Conservation (phyloP, 371 early-diverging fungal genomes). For the Lichtheimia corymbifera region DNA sequence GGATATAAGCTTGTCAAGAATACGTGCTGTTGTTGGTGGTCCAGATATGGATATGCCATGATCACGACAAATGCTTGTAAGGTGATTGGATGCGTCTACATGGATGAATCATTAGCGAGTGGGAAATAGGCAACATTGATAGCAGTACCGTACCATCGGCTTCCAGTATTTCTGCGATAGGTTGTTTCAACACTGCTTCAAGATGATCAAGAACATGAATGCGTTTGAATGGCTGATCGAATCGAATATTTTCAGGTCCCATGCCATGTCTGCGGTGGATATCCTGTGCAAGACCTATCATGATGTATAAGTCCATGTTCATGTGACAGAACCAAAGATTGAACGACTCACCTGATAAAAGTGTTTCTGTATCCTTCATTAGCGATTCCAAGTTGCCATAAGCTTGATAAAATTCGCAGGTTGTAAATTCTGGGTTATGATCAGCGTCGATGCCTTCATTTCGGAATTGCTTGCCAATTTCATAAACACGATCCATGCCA, state of each 20-base stretch:
- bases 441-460: constrained; percentile 98
- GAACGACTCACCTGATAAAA: constrained; percentile 56
- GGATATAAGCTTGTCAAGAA: constrained; percentile 93
- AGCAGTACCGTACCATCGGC: constrained; percentile 15
- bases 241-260: constrained; percentile 60
- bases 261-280: constrained; percentile 79
- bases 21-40: constrained; percentile 80
- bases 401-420: constrained; percentile 97
- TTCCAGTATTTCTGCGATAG: constrained; percentile 56
- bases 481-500: constrained; percentile 93
- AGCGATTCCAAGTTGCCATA: constrained; percentile 86
- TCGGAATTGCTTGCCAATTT: constrained; percentile 96
- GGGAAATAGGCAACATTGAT: no score
- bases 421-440: constrained; percentile 99
- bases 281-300: constrained; percentile 75
- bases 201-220: constrained; percentile 80
- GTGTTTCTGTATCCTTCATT: constrained; percentile 83
- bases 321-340: neutral
- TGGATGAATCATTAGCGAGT: no score
- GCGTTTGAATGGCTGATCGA: constrained; percentile 76
- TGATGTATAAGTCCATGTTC: constrained; percentile 14
- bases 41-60: constrained; percentile 55
- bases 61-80: constrained; percentile 56
- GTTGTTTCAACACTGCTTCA: constrained; percentile 47
- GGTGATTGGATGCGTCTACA: constrained; percentile 30